A percentile compares a stretch with the other conserved stretches of the same genome.
Evolutionary conservation across 306 rosid species (phyloP).

Genomic region (Hippophae gyantsensis): DNA sequence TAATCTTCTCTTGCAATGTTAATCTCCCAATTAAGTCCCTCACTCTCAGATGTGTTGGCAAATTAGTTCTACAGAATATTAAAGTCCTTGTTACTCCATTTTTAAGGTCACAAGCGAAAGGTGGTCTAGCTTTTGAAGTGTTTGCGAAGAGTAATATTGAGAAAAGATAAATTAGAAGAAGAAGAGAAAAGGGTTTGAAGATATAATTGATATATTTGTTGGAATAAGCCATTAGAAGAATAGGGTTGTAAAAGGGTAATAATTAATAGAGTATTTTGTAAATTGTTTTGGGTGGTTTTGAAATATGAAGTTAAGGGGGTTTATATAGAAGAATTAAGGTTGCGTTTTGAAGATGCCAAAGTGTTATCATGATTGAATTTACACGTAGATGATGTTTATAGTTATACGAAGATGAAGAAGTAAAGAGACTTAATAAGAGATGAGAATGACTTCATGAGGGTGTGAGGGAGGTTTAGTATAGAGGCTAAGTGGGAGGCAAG

Average conservation of each 20-base stretch:
- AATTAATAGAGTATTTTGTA: background rate
- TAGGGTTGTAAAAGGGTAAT: background rate
- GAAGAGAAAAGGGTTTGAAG: background rate
- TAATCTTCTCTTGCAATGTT: constrained; percentile 61
- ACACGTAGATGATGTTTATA: constrained; percentile 39
- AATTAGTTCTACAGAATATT: constrained; percentile 35
- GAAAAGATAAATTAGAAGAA: background rate
- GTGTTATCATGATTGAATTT: constrained; percentile 37
- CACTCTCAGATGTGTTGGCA: constrained; percentile 48
- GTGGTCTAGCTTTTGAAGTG: constrained; percentile 29
- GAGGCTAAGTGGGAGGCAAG: background rate
- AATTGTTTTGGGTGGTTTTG: constrained; percentile 1
- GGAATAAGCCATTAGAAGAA: background rate
- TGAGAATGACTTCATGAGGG: background rate
- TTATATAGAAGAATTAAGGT: constrained; percentile 1
- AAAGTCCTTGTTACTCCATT: constrained; percentile 43
- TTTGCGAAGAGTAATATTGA: background rate
- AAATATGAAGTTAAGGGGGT: background rate
- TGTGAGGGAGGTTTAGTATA: background rate
- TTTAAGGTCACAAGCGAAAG: constrained; percentile 75
- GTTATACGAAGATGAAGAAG: background rate
- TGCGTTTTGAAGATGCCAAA: background rate
- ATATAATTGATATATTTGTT: background rate
- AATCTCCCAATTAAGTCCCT: constrained; percentile 65
- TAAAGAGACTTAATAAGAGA: constrained; percentile 12